Evolutionary conservation across 2,329 filamentous ascomycete genomes (phyloP).

Genomic region (Aspergillus glaucus): DNA sequence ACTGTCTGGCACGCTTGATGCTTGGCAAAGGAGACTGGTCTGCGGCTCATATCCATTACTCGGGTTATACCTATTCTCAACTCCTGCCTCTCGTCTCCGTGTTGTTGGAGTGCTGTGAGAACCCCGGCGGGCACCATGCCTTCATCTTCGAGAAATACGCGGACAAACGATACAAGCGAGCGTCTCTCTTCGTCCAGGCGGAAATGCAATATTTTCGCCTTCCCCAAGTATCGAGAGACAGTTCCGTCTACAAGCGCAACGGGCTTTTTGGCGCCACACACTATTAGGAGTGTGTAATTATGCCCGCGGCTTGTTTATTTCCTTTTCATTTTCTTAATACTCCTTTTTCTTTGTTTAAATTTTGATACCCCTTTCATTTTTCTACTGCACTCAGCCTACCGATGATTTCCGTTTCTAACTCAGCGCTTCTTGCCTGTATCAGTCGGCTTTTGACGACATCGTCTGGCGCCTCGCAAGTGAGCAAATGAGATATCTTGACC

Average conservation of each 20-base stretch:
- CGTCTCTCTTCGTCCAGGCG: slow-evolving; percentile 70
- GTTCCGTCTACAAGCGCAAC: slow-evolving; percentile 8
- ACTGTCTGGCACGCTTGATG: slow-evolving; percentile 84
- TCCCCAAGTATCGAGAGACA: slow-evolving; percentile 26
- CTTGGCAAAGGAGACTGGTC: slow-evolving; percentile 88
- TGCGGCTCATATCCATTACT: slow-evolving; percentile 80
- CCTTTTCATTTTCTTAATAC: not conserved
- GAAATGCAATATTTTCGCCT: slow-evolving; percentile 60
- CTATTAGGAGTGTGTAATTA: slow-evolving; percentile 11
- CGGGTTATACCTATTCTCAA: slow-evolving; percentile 83
- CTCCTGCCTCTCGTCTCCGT: slow-evolving; percentile 69
- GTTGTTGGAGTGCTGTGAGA: slow-evolving; percentile 81
- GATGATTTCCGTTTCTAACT: not conserved
- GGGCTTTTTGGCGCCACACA: slow-evolving; percentile 8
- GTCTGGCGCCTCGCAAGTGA: not conserved
- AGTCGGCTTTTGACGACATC: not conserved
- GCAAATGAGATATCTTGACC: not conserved
- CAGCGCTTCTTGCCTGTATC: not conserved
- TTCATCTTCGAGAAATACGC: slow-evolving; percentile 91
- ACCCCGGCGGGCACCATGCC: slow-evolving; percentile 71
- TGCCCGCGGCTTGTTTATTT: not conserved
- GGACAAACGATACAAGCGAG: slow-evolving; percentile 79
- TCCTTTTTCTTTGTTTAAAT: not conserved
- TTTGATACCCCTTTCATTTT: not conserved
- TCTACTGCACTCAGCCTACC: not conserved